These are phyloP conservation scores for Coemansia furcata DNA, from an alignment of 192 early-diverging fungal genomes.

Conservation along the genomic window DNA sequence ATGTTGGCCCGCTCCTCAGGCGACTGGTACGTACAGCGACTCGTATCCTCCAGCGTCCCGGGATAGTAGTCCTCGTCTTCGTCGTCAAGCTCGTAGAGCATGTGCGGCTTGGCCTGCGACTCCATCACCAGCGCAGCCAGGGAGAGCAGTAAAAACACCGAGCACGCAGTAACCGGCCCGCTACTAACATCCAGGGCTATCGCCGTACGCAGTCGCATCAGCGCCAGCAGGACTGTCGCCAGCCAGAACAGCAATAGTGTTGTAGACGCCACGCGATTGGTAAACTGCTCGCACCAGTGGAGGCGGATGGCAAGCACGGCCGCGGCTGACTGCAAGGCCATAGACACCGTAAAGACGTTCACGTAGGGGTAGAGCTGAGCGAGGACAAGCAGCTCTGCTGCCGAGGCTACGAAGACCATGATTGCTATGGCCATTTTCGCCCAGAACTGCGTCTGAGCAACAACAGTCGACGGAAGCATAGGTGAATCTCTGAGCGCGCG, in stretches of 20 bases:
- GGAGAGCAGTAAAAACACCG: conserved; percentile 27
- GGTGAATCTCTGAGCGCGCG: background rate
- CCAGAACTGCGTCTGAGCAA: conserved; percentile 28
- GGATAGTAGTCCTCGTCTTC: conserved; percentile 16
- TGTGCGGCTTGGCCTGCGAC: conserved; percentile 33
- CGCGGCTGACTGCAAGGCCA: conserved; percentile 33
- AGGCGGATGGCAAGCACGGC: conserved; percentile 26
- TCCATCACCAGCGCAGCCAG: conserved; percentile 32
- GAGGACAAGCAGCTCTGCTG: conserved; percentile 15
- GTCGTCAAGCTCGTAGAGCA: conserved; percentile 22
- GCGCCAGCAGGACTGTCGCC: conserved; percentile 20
- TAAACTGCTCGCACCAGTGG: conserved; percentile 39
- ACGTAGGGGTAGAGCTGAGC: background rate
- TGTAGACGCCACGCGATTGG: conserved; percentile 35
- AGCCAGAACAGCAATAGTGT: conserved; percentile 51
- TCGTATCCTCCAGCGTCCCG: background rate
- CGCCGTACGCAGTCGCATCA: conserved; percentile 42
- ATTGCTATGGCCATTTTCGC: conserved; percentile 21
- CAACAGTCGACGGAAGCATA: conserved; percentile 7
- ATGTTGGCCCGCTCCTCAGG: conserved; percentile 84
- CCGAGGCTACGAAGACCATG: conserved; percentile 25
- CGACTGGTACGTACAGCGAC: conserved; percentile 11
- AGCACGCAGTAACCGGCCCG: conserved; percentile 15
- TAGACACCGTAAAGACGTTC: conserved; percentile 21
- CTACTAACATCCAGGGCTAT: conserved; percentile 9